Conservation (phyloP, 2,329 filamentous ascomycete species). For the Ramichloridium luteum region DNA sequence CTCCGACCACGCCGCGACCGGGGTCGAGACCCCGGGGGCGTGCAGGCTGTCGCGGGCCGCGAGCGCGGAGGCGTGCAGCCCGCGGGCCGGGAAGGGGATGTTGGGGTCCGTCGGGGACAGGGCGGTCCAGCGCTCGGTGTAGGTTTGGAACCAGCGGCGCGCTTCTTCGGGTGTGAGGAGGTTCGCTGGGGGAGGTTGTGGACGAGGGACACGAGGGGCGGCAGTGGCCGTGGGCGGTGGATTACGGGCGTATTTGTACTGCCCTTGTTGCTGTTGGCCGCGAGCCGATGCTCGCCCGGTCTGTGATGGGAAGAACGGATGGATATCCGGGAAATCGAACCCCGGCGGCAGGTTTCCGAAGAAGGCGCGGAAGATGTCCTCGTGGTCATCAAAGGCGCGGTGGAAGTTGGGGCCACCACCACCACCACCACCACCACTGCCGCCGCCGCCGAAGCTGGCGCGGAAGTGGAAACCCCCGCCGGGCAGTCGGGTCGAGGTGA, state of each 20-base stretch:
- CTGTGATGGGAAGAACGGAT: neutral
- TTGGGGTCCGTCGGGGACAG: slow-evolving; percentile 16
- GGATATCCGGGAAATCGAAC: neutral
- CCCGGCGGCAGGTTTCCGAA: too few species aligned
- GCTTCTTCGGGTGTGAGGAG: slow-evolving; percentile 18
- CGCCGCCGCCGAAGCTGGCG: too few species aligned
- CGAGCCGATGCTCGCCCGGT: slow-evolving; percentile 4
- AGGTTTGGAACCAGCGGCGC: slow-evolving; percentile 16
- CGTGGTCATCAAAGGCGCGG: too few species aligned
- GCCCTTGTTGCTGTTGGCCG: too few species aligned
- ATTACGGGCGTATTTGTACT: too few species aligned
- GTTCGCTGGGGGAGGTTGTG: slow-evolving; percentile 13
- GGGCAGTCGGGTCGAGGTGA: too few species aligned
- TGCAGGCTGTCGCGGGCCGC: slow-evolving; percentile 16
- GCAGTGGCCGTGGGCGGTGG: too few species aligned
- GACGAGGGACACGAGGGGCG: slow-evolving; percentile 9
- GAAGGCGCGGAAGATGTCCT: too few species aligned
- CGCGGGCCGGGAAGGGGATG: slow-evolving; percentile 22
- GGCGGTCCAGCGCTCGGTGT: slow-evolving; percentile 19
- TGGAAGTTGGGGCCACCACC: too few species aligned
- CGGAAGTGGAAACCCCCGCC: too few species aligned
- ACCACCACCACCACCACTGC: too few species aligned
- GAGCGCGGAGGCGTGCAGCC: slow-evolving; percentile 17
- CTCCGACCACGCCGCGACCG: slow-evolving; percentile 19
- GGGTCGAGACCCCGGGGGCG: slow-evolving; percentile 14